These are phyloP conservation scores for Nannochloris sp. DNA, from an alignment of 139 green algal species.

Conservation along the genomic window DNA sequence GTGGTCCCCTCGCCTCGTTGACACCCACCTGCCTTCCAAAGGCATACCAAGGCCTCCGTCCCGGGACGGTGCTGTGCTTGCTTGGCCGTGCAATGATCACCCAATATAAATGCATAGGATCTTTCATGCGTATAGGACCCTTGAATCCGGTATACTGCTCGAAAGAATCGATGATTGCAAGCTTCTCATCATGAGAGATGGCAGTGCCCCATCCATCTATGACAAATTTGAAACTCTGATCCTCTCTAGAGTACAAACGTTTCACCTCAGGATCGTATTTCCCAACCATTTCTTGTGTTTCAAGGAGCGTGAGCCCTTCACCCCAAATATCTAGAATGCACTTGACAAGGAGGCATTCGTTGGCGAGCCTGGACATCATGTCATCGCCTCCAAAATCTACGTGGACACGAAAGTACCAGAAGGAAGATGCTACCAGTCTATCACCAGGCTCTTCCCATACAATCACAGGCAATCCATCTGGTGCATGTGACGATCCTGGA, in stretches of 20 bases:
- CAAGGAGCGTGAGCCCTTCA: slow-evolving; percentile 52
- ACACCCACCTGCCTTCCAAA: slow-evolving; percentile 68
- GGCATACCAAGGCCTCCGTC: slow-evolving; percentile 38
- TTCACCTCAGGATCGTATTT: slow-evolving; percentile 20
- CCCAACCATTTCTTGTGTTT: slow-evolving; percentile 11
- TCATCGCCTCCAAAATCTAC: slow-evolving; percentile 16
- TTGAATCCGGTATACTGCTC: slow-evolving; percentile 1
- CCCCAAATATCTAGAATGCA: slow-evolving; percentile 80
- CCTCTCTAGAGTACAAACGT: slow-evolving; percentile 15
- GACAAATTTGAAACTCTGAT: slow-evolving; percentile 48
- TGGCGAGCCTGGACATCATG: slow-evolving; percentile 13
- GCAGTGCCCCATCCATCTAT: slow-evolving; percentile 39
- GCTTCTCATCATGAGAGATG: slow-evolving; percentile 33
- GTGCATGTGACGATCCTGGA: background rate
- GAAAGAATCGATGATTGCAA: slow-evolving; percentile 28
- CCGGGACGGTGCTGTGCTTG: background rate
- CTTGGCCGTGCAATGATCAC: slow-evolving; percentile 1
- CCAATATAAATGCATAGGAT: slow-evolving; percentile 10
- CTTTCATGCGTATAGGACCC: background rate
- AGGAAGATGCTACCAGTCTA: slow-evolving; percentile 29
- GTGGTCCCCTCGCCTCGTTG: background rate
- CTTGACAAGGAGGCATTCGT: slow-evolving; percentile 30
- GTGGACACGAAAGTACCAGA: slow-evolving; percentile 53
- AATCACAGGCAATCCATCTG: slow-evolving; percentile 14
- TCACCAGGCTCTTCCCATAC: slow-evolving; percentile 14